Evolutionary conservation across 306 rosid genomes (phyloP), one percentile per base, ranked within the genome.

Genomic region (Malus asiatica): DNA sequence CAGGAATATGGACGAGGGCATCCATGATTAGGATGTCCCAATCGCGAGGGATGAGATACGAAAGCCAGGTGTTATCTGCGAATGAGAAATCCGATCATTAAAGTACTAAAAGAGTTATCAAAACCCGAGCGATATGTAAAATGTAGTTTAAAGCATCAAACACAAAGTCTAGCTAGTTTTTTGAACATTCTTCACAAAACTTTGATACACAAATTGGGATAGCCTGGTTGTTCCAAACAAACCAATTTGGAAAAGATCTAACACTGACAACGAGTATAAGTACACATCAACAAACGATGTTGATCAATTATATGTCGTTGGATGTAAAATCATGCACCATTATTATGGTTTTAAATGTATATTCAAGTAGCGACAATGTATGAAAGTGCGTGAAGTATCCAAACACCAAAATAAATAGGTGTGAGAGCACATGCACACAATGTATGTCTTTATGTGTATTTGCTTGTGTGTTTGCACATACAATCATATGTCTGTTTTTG

Each of bases 1-100:
- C 91, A 73, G 99, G 97, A 77, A 90, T 84, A 82, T 92, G 87
- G 25, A 95, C 89, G 66, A 92, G 97, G 70, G 97, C 97, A 75
- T 95, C 93, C 97, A 95, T 92, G 82, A 92, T 72, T 71, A 95
- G 80, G 63, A 95, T 90, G 55, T 95, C 93, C 99, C 99, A 95
- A 77, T 92, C 93, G 6, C 85, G 96, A 77, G 86, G 81, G 76
- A 80, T 77, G 77, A 90, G 68, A 82, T 70, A 92, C 9, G 97
- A 88, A 75, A 88, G 77, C 99, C 99, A 92, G 30, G 83, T 57
- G 66, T 90, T 86, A 44, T 88, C 99, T 92, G 96, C 48, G 51
- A 71, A 64, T 79, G 68, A 65, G 52, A 82, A 69, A 77, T 52
- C 57, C 2, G 16, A 25, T 51, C 46, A 58, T 19, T 30, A 73